Evolutionary conservation across 257 asterid species (phyloP).

Genomic region (Leonotis leonurus): DNA sequence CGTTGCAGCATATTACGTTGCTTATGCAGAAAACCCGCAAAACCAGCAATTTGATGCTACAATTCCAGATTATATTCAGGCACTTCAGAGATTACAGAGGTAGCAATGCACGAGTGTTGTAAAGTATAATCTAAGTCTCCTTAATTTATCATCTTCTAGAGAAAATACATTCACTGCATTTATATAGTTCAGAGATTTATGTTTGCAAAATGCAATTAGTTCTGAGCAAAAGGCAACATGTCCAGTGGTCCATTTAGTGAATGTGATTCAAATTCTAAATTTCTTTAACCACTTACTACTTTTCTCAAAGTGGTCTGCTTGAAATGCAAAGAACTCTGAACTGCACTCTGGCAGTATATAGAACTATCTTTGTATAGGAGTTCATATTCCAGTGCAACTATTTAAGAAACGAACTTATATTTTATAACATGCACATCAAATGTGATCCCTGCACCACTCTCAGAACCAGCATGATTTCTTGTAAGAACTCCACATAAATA

Average conservation of each 20-base stretch:
- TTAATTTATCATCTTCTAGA: neutral
- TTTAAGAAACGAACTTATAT: too few species aligned
- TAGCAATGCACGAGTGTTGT: too few species aligned
- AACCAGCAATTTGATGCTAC: conserved; percentile 38
- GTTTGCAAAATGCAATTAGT: neutral
- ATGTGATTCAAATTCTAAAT: neutral
- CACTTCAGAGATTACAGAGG: conserved; percentile 25
- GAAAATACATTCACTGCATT: neutral
- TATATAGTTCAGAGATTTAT: neutral
- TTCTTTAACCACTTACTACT: neutral
- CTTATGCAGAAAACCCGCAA: conserved; percentile 46
- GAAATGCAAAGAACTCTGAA: neutral
- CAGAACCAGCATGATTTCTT: neutral
- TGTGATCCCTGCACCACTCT: neutral
- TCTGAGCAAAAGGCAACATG: neutral
- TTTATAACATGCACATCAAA: too few species aligned
- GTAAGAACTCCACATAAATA: neutral
- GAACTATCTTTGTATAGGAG: too few species aligned
- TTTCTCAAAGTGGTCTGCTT: neutral
- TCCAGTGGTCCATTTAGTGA: neutral
- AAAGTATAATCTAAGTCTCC: neutral
- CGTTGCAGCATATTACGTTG: conserved; percentile 40
- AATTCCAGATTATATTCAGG: conserved; percentile 23
- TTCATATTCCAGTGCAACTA: too few species aligned
- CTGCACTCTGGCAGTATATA: neutral